Conservation (phyloP, 345 rosid species). For the Citrus glauca region DNA sequence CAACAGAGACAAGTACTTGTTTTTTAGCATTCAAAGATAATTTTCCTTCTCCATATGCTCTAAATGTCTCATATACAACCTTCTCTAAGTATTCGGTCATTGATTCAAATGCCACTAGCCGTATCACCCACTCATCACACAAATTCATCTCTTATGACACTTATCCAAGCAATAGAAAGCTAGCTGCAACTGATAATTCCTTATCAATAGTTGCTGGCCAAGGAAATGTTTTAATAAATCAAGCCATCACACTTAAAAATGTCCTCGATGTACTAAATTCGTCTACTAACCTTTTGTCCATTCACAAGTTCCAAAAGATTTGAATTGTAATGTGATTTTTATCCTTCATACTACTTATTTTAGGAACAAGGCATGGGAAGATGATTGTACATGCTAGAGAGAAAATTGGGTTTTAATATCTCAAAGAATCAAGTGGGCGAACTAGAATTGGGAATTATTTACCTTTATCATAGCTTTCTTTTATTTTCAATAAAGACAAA, state of each 20-base stretch:
- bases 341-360: too few relatives aligned
- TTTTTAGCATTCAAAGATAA: not conserved
- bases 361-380: not conserved
- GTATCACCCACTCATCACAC: not conserved
- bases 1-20: too few relatives aligned
- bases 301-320: not conserved
- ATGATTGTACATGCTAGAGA: not conserved
- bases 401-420: not conserved
- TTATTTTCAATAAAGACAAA: not conserved
- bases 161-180: too few relatives aligned
- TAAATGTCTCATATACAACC: too few relatives aligned
- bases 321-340: too few relatives aligned
- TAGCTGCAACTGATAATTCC: too few relatives aligned
- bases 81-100: too few relatives aligned
- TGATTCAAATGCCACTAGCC: not conserved
- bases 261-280: not conserved
- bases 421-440: not conserved
- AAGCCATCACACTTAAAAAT: too few relatives aligned
- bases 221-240: too few relatives aligned
- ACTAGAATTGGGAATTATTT: not conserved
- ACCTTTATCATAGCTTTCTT: not conserved
- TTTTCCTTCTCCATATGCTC: not conserved
- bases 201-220: too few relatives aligned
- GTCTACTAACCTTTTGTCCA: not conserved
- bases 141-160: not conserved